phyloP scores from a whole-genome alignment of 2,329 filamentous ascomycete species.

The Phialophora macrospora region DNA sequence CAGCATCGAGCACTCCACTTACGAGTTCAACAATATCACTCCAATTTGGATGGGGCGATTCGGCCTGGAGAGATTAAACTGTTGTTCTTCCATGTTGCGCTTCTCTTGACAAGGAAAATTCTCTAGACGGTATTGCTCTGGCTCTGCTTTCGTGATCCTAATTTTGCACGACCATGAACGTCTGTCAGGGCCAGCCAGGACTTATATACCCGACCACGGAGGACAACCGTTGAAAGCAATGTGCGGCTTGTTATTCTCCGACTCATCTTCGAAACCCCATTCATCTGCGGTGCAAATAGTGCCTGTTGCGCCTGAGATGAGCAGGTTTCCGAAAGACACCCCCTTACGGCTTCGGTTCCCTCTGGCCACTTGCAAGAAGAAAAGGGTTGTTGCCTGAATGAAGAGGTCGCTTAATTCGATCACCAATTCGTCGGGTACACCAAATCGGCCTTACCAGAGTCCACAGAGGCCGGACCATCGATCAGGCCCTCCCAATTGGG shows the following conservation, averaged over 20 bases:
- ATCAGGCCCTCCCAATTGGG: conserved; percentile 1
- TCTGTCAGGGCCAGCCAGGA: background rate
- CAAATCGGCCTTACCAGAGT: background rate
- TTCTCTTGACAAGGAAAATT: background rate
- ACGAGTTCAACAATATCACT: conserved; percentile 25
- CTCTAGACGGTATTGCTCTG: background rate
- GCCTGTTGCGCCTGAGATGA: background rate
- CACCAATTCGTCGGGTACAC: background rate
- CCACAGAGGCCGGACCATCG: background rate
- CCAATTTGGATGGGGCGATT: conserved; percentile 27
- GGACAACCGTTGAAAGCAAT: background rate
- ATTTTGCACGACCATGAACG: background rate
- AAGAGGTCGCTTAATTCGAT: background rate
- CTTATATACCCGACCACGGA: background rate
- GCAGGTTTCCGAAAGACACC: conserved; percentile 6
- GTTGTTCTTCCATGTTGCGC: conserved; percentile 20
- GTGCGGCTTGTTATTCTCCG: background rate
- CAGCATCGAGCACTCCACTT: background rate
- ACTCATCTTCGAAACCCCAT: background rate
- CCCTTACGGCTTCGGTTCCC: background rate
- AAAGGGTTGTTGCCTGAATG: conserved; percentile 9
- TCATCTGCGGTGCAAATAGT: background rate
- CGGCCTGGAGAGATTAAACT: conserved; percentile 26
- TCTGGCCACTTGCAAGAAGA: background rate
- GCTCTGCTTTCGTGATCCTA: background rate